Percentiles rank a stretch among this genome's conserved stretches.
These are phyloP conservation scores for Lecanicillium sp. DNA, from an alignment of 2,329 filamentous ascomycete genomes.

Conservation along the genomic window DNA sequence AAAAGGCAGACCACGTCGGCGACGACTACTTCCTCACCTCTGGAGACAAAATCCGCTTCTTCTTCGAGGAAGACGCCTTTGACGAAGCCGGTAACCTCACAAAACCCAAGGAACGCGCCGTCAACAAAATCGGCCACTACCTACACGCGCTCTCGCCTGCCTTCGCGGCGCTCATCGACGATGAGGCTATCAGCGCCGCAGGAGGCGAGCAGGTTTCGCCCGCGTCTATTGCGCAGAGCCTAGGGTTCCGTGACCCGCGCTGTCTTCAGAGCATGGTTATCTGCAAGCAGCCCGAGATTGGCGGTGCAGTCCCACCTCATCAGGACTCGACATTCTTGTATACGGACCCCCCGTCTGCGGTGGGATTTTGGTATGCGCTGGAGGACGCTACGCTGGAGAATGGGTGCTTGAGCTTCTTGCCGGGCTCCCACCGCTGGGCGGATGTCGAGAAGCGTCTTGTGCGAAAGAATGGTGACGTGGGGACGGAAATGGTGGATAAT, in stretches of 20 bases:
- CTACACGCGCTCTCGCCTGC: constrained; percentile 62
- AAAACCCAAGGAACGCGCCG: constrained; percentile 74
- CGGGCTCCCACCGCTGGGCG: constrained; percentile 69
- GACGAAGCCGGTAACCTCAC: constrained; percentile 52
- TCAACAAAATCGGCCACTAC: constrained; percentile 84
- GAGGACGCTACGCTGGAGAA: constrained; percentile 85
- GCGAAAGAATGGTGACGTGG: constrained; percentile 41
- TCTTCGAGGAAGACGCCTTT: constrained; percentile 95
- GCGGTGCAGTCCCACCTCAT: constrained; percentile 81
- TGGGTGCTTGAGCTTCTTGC: constrained; percentile 80
- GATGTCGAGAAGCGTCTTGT: constrained; percentile 69
- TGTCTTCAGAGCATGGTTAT: constrained; percentile 94
- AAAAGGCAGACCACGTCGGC: constrained; percentile 68
- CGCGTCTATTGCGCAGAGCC: constrained; percentile 55
- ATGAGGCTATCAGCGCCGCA: constrained; percentile 34
- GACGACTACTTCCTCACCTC: constrained; percentile 90
- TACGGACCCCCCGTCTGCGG: constrained; percentile 77
- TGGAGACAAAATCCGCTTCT: constrained; percentile 89
- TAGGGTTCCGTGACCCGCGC: constrained; percentile 70
- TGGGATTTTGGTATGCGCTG: constrained; percentile 96
- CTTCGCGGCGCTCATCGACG: constrained; percentile 48
- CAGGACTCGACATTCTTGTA: constrained; percentile 92
- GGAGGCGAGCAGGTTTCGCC: constrained; percentile 30
- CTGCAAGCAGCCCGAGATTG: constrained; percentile 96
- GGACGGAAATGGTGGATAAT: constrained; percentile 68